Evolutionary conservation across 192 early-diverging fungal genomes (phyloP), one percentile per base, ranked within the genome.

Genomic region (Coemansia sp.): DNA sequence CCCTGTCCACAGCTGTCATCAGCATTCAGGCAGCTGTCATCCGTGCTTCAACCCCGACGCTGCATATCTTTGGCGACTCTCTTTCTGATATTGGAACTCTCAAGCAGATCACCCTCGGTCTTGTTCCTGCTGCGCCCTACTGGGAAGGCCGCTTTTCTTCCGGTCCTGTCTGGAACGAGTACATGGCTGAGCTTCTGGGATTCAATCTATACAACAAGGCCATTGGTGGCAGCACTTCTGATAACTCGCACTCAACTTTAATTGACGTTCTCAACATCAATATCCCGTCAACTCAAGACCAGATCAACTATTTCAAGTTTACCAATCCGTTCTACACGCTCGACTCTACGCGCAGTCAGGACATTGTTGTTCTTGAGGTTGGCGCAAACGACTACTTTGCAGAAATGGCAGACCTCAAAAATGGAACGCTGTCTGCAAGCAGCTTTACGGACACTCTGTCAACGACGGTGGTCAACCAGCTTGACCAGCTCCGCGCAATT

Each of bases 121-220:
- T 70, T 2, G 55, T 59, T 22, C 63, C 63, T 15, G 27, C 42
- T 2, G 2, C 58, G 23, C 63, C 69, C 2, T 71, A 71, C 55
- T 71, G 69, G 69, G 38, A 71, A 10, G 69, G 69, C 13, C 57
- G 69, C 9, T 71, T 71, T 21, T 61, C 58, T 5, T 62, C 58
- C 0, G 69, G 69, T 0, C 69, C 69, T 4, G 63, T 66, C 13
- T 71, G 69, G 69, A 71, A 71, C 54, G 69, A 71, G 49, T 71
- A 71, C 27, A n/a, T 62, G 27, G 39, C 57, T 2, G 10, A 53
- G 22, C 53, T 66, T 6, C 53, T 65, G 1, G 34, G 19, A 9
- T 62, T 54, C 43, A 48, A 52, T 14, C 69, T 71, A 2, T 64
- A 66, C 38, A 71, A 71, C 64, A 66, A 66, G 59, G 69, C 69